Base-by-base conservation (phyloP, 768 basidiomycete genomes). In the Chlorophyllum brunneum region DNA sequence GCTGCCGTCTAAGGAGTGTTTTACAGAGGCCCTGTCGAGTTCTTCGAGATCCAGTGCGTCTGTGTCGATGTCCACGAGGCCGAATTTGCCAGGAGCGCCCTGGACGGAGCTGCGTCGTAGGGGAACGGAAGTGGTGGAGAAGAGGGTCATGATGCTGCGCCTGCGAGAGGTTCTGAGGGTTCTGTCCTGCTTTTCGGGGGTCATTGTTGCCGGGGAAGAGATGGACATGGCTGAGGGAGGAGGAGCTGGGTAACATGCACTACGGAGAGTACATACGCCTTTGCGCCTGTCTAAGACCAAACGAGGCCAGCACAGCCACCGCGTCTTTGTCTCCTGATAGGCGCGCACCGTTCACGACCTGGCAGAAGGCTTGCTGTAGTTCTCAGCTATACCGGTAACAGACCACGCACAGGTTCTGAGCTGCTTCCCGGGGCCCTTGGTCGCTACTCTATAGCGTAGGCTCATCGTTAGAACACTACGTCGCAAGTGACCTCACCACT, bases 141-240 rank as follows among this genome's bases (percentile, higher is more conserved):
- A 66, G 41, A 73, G 63, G 4, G 59, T 60, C 53, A 65, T 69
- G 59, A 71, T 59, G 43, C 70, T 70, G 23, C 70, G 63, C 27
- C 70, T 59, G 0, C 67, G 63, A 50, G 50, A 15, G 5, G 27
- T 47, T 23, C 20, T 36, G 31, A 47, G 30, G 45, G 23, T 8
- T 22, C 45, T 31, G 15, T 47, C 31, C 18, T 40, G 48, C 8
- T 40, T 40, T 30, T 30, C 37, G n/a, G 20, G 38, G 37, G 15
- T 20, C 18, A 36, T 30, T 8, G 26, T 15, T 5, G 38, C 29
- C 11, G 36, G 10, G 20, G 48, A 39, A 38, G 27, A 15, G 48
- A 40, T 5, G 29, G 48, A 39, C 48, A 49, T 49, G 48, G 26
- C 15, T 16, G 45, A 15, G 31, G 8, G 11, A 29, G 33, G 20